A percentile compares a stretch with the other conserved stretches of the same genome.
These are phyloP conservation scores for Phytophthora cactorum DNA, from an alignment of 352 stramenopile genomes.

Conservation along the genomic window DNA sequence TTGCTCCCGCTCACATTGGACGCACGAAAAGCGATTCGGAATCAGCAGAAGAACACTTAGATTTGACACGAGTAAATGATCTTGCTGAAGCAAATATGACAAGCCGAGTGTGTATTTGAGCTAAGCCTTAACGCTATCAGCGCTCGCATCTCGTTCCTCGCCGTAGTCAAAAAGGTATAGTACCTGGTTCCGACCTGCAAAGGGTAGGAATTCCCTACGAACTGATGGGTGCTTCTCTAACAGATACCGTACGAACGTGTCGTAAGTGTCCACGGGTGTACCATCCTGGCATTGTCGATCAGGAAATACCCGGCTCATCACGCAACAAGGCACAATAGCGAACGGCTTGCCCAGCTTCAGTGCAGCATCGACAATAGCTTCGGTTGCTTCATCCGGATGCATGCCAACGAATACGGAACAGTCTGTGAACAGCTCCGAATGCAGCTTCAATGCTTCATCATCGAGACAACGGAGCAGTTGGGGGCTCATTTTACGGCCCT, in stretches of 20 bases:
- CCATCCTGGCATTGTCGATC: slow-evolving; percentile 62
- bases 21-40: slow-evolving; percentile 46
- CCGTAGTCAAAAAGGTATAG: slow-evolving; percentile 78
- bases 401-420: slow-evolving; percentile 93
- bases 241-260: slow-evolving; percentile 84
- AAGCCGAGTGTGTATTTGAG: neutral
- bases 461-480: slow-evolving; percentile 73
- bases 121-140: slow-evolving; percentile 3
- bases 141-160: slow-evolving; percentile 10
- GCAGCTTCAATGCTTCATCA: slow-evolving; percentile 50
- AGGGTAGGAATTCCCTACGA: slow-evolving; percentile 69
- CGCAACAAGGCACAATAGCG: slow-evolving; percentile 96
- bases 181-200: slow-evolving; percentile 87
- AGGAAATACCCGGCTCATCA: slow-evolving; percentile 95
- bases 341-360: slow-evolving; percentile 91
- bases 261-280: slow-evolving; percentile 78
- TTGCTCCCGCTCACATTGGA: slow-evolving; percentile 75
- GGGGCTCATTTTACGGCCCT: slow-evolving; percentile 50
- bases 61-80: neutral
- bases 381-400: slow-evolving; percentile 96
- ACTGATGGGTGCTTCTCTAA: slow-evolving; percentile 79
- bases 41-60: slow-evolving; percentile 33
- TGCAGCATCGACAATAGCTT: slow-evolving; percentile 94
- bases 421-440: slow-evolving; percentile 70
- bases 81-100: neutral